Evolutionary conservation across 2,329 filamentous ascomycete species (phyloP).

Genomic region (Colletotrichum theobromicola): DNA sequence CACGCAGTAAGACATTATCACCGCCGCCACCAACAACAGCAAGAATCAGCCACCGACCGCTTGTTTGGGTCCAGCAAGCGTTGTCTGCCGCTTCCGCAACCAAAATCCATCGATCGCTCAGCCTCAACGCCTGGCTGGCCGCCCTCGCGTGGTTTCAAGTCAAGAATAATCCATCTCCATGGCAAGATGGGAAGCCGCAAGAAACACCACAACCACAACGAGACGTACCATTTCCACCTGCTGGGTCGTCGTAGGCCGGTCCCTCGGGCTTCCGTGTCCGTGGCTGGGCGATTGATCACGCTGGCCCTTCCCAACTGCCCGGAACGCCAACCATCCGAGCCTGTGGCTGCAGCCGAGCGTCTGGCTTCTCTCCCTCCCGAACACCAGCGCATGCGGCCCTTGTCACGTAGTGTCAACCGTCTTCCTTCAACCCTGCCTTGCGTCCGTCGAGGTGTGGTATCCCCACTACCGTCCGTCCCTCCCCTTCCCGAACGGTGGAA

Average conservation of each 20-base stretch:
- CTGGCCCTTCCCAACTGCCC: slow-evolving; percentile 16
- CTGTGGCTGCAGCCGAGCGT: slow-evolving; percentile 20
- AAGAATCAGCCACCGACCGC: neutral
- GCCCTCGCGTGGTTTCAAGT: neutral
- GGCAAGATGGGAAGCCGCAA: neutral
- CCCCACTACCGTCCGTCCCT: neutral
- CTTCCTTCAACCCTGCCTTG: neutral
- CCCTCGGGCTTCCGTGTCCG: slow-evolving; percentile 13
- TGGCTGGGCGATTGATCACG: slow-evolving; percentile 12
- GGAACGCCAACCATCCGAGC: slow-evolving; percentile 21
- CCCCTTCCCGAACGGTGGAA: neutral
- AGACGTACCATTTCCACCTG: neutral
- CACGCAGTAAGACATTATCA: neutral
- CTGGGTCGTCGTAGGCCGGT: slow-evolving; percentile 13
- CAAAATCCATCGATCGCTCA: neutral
- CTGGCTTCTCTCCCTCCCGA: slow-evolving; percentile 20
- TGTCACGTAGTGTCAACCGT: neutral
- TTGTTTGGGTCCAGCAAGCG: neutral
- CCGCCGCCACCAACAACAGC: neutral
- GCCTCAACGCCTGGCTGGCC: neutral
- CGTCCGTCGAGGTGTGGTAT: neutral
- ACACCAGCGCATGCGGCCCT: neutral
- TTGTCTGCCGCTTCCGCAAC: neutral
- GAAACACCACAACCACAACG: neutral
- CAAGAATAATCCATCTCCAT: neutral